Conservation (phyloP, 192 early-diverging fungal species). For the Neocallimastix lanati region DNA sequence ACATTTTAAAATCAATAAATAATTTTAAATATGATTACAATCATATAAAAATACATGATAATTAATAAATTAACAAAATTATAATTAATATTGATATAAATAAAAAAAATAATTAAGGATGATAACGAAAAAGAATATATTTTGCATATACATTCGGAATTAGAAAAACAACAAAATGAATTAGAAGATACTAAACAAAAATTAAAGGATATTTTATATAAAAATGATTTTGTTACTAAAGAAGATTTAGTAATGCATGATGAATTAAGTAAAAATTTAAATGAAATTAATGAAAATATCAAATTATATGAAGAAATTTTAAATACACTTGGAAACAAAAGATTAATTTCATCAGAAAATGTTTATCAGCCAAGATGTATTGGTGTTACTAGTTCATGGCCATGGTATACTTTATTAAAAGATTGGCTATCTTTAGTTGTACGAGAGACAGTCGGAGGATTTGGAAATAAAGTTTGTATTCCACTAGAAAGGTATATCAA, state of each 20-base stretch:
- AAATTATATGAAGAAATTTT: constrained; percentile 41
- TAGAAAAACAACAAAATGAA: neutral
- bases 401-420: constrained; percentile 51
- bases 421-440: constrained; percentile 58
- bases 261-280: neutral
- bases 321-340: constrained; percentile 27
- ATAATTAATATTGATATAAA: too few species aligned
- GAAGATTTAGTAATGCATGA: neutral
- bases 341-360: constrained; percentile 29
- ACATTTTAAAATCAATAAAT: too few species aligned
- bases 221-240: neutral
- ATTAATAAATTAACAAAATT: too few species aligned
- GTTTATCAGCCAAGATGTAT: constrained; percentile 49
- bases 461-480: constrained; percentile 8
- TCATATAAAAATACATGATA: too few species aligned
- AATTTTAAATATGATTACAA: too few species aligned
- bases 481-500: constrained; percentile 43
- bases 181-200: neutral
- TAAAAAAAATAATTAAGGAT: neutral
- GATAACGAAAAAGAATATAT: neutral
- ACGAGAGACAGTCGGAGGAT: constrained; percentile 25
- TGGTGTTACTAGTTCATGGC: constrained; percentile 49
- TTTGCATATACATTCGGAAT: neutral
- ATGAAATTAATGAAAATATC: constrained; percentile 29
- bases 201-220: neutral